Conservation (phyloP, 225 moss, liverwort and hornwort genomes). For the Bryoerythrophyllum caledonicum region DNA sequence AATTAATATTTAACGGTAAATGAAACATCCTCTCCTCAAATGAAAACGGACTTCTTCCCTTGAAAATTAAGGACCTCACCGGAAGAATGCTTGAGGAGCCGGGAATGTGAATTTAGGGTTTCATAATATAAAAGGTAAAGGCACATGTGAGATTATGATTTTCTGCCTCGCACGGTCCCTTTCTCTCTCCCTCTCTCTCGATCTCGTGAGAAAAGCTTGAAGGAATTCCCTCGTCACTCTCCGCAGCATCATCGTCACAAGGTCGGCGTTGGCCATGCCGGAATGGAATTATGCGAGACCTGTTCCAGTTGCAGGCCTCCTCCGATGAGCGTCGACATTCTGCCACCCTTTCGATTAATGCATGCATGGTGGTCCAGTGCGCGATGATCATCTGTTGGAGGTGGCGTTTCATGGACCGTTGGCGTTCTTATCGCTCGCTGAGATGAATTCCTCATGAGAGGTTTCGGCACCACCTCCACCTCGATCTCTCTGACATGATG, state of each 20-base stretch:
- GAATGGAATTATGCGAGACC: slow-evolving; percentile 6
- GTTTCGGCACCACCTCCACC: slow-evolving; percentile 31
- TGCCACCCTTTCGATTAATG: slow-evolving; percentile 25
- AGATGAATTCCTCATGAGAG: slow-evolving; percentile 16
- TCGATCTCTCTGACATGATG: slow-evolving; percentile 35
- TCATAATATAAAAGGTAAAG: slow-evolving; percentile 8
- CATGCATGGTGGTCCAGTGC: slow-evolving; percentile 6
- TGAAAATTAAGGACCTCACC: too few relatives aligned
- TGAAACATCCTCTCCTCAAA: too few relatives aligned
- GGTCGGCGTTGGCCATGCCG: neutral
- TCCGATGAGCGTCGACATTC: neutral
- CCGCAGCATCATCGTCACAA: neutral
- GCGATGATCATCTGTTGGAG: slow-evolving; percentile 18
- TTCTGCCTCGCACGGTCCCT: slow-evolving; percentile 24
- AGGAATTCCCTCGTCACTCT: neutral
- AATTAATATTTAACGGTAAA: too few relatives aligned
- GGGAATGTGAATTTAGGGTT: slow-evolving; percentile 32
- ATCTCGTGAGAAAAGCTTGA: neutral
- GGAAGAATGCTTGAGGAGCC: too few relatives aligned
- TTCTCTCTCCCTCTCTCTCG: slow-evolving; percentile 13
- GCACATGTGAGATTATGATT: slow-evolving; percentile 6
- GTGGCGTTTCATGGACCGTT: slow-evolving; percentile 20
- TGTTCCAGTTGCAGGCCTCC: neutral
- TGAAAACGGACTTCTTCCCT: too few relatives aligned
- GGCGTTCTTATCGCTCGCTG: slow-evolving; percentile 17